phyloP scores from a whole-genome alignment of 176 grass and related monocot genomes.

The Juncus effusus region DNA sequence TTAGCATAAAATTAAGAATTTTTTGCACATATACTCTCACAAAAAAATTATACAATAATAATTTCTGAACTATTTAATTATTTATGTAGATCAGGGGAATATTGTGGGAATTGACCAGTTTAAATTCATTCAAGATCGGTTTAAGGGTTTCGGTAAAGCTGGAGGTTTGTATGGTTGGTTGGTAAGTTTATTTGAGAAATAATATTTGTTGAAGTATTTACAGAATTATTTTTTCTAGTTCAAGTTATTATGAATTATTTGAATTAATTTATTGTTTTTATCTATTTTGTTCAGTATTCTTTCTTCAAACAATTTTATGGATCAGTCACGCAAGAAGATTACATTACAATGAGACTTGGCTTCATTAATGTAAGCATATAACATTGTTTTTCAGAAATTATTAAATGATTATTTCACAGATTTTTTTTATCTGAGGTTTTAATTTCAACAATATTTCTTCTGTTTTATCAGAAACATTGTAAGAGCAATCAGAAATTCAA shows the following conservation, averaged over 20 bases:
- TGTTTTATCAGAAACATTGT: slow-evolving; percentile 54
- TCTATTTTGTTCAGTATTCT: slow-evolving; percentile 39
- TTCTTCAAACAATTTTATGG: slow-evolving; percentile 88
- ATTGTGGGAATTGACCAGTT: slow-evolving; percentile 21
- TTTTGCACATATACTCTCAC: neutral
- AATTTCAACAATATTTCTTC: neutral
- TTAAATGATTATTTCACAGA: neutral
- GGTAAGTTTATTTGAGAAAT: slow-evolving; percentile 32
- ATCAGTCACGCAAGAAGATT: slow-evolving; percentile 56
- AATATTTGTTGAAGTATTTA: neutral
- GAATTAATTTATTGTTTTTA: neutral
- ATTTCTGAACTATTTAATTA: no score
- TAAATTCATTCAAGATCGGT: slow-evolving; percentile 40
- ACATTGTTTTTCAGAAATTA: neutral
- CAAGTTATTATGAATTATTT: no score
- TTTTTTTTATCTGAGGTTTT: no score
- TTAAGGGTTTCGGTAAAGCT: slow-evolving; percentile 34
- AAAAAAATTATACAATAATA: neutral
- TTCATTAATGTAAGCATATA: slow-evolving; percentile 58
- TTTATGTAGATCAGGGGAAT: slow-evolving; percentile 22
- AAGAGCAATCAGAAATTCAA: slow-evolving; percentile 59
- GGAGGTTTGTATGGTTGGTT: slow-evolving; percentile 45
- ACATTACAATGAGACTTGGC: slow-evolving; percentile 68
- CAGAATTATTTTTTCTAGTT: neutral
- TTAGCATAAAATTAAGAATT: neutral